Evolutionary conservation across 2,329 filamentous ascomycete genomes (phyloP).

Genomic region (Colletotrichum gloeosporioides): DNA sequence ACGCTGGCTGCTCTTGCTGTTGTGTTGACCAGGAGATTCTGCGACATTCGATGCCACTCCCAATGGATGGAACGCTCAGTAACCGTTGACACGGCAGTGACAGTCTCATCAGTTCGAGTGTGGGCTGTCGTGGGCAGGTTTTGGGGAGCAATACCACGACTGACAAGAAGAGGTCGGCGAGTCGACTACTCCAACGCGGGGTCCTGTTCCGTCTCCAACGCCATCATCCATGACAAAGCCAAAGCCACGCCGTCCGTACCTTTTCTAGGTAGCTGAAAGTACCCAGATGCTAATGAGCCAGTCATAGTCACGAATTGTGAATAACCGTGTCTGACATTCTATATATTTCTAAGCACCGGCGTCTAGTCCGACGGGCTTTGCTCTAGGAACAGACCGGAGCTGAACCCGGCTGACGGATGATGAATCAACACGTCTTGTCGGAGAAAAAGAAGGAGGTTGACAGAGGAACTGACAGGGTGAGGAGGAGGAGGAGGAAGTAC

Average conservation of each 20-base stretch:
- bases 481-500: background rate
- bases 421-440: background rate
- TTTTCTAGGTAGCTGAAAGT: background rate
- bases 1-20: background rate
- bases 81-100: background rate
- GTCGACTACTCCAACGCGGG: background rate
- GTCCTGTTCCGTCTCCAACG: background rate
- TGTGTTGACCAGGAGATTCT: conserved; percentile 1
- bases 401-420: background rate
- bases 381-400: background rate
- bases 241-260: background rate
- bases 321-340: background rate
- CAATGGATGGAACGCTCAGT: background rate
- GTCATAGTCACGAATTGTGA: background rate
- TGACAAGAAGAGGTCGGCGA: background rate
- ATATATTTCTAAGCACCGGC: background rate
- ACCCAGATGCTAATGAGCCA: background rate
- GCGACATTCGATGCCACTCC: background rate
- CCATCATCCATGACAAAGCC: background rate
- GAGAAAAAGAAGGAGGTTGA: background rate
- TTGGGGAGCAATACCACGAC: background rate
- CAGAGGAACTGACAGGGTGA: background rate
- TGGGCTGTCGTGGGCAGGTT: background rate
- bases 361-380: background rate
- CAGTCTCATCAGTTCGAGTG: background rate